Evolutionary conservation across 2,329 filamentous ascomycete species (phyloP), one percentile per base, ranked within the genome.

Genomic region (Ophiosphaerella herpotricha): DNA sequence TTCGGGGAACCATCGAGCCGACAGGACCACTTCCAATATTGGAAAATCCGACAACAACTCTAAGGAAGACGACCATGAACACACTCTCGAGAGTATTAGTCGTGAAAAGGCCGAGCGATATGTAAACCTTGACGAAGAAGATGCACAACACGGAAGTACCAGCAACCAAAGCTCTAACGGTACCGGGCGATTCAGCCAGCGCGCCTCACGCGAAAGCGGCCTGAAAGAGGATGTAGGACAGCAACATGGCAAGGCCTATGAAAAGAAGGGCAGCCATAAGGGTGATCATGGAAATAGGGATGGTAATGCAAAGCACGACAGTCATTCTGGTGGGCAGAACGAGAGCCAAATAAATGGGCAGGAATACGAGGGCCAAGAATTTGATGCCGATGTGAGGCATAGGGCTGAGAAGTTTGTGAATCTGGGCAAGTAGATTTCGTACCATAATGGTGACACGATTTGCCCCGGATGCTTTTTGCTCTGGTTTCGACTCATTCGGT

Each of bases 341-440:
- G 2, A 21, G 12, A 29, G 32, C 7, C 31, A 48, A 5, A 6
- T 31, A 3, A 7, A 18, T n/a, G 36, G 29, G 13, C 13, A 24
- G 4, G 12, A 14, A 31, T 35, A 14, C 18, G 12, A 14, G 21
- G 32, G 24, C 2, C 14, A 44, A 14, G 24, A 29, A 11, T 37
- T 45, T 5, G 37, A 52, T 13, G 23, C 39, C 8, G 43, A 21
- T 21, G 18, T 49, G 16, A 45, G 57, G 33, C 38, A 51, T 12
- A 54, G 52, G 37, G 57, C 57, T n/a, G 52, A 55, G 44, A 59
- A 59, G 33, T 55, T 53, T 32, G 54, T 53, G 13, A 55, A 57
- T 31, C 39, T 58, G n/a, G 48, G 46, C 8, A 35, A 49, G 5
- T 26, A 43, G 38, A 11, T 21, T 34, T 34, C 7, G 33, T 21